These are phyloP conservation scores for Hortiboletus flavorubellus DNA, from an alignment of 768 basidiomycete species.

Conservation along the genomic window DNA sequence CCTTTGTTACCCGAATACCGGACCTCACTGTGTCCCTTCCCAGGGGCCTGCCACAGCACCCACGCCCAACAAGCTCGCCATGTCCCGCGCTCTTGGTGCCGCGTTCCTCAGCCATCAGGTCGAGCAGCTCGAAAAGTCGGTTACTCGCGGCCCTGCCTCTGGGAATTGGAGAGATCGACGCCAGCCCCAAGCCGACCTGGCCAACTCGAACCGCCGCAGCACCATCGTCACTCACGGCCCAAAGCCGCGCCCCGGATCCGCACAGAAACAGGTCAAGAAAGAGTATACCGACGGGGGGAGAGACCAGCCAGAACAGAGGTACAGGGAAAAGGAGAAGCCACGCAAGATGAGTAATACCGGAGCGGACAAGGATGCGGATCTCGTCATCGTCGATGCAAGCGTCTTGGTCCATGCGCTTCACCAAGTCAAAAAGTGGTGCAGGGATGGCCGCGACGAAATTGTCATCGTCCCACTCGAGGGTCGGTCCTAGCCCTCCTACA, in stretches of 20 bases:
- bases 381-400: constrained; percentile 78
- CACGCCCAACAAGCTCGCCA: constrained; percentile 60
- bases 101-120: constrained; percentile 87
- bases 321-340: constrained; percentile 17
- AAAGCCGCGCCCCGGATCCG: constrained; percentile 24
- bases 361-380: constrained; percentile 60
- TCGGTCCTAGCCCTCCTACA: constrained; percentile 32
- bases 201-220: constrained; percentile 19
- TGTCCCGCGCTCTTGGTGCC: constrained; percentile 85
- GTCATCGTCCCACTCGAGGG: constrained; percentile 88
- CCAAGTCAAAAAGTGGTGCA: constrained; percentile 81
- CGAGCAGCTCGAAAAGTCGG: constrained; percentile 80
- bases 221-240: constrained; percentile 7
- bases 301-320: constrained; percentile 19
- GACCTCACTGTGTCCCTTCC: background rate
- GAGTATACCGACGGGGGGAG: constrained; percentile 19
- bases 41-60: constrained; percentile 26
- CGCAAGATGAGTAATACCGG: constrained; percentile 28
- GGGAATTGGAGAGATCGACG: constrained; percentile 62
- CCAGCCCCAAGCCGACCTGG: constrained; percentile 24
- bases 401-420: constrained; percentile 75
- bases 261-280: constrained; percentile 23
- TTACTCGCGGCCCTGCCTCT: constrained; percentile 48
- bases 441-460: constrained; percentile 71
- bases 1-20: no score